These are phyloP conservation scores for Pichia sp. DNA, from an alignment of 1,139 yeast species.

Conservation along the genomic window DNA sequence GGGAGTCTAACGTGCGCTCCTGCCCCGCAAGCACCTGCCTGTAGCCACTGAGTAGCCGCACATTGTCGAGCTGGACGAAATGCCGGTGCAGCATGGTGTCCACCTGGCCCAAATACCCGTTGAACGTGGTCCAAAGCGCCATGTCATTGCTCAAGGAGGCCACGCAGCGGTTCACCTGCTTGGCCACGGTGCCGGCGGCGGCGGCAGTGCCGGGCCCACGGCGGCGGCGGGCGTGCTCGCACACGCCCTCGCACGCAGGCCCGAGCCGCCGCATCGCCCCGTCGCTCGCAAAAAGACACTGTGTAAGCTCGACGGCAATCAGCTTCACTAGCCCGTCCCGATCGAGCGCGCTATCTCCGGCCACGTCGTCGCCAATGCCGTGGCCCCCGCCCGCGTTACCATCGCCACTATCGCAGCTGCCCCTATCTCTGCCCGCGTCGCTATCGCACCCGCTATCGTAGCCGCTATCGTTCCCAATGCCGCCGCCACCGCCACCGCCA, in stretches of 20 bases:
- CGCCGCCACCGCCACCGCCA: too few relatives aligned
- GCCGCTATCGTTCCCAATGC: too few relatives aligned
- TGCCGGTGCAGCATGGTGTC: slow-evolving; percentile 19
- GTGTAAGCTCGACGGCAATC: slow-evolving; percentile 24
- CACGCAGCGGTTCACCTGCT: slow-evolving; percentile 17
- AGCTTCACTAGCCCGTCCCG: slow-evolving; percentile 8
- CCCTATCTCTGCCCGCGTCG: background rate
- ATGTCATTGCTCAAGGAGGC: slow-evolving; percentile 11
- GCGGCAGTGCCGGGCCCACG: too few relatives aligned
- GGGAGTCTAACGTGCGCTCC: background rate
- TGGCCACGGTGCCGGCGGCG: background rate
- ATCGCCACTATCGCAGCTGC: background rate
- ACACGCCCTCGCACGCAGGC: background rate
- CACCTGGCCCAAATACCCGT: slow-evolving; percentile 27
- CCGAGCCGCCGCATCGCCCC: slow-evolving; percentile 15
- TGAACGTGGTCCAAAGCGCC: slow-evolving; percentile 31
- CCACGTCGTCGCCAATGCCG: background rate
- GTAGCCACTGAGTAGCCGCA: background rate
- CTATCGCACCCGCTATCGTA: background rate
- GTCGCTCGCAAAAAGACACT: slow-evolving; percentile 22
- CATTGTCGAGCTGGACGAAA: slow-evolving; percentile 5
- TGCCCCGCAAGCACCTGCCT: background rate
- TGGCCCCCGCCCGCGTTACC: background rate
- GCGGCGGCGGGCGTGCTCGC: background rate
- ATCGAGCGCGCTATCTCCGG: slow-evolving; percentile 1